Base-by-base conservation (phyloP, 805 yeast genomes). In the Torulaspora delbrueckii region DNA sequence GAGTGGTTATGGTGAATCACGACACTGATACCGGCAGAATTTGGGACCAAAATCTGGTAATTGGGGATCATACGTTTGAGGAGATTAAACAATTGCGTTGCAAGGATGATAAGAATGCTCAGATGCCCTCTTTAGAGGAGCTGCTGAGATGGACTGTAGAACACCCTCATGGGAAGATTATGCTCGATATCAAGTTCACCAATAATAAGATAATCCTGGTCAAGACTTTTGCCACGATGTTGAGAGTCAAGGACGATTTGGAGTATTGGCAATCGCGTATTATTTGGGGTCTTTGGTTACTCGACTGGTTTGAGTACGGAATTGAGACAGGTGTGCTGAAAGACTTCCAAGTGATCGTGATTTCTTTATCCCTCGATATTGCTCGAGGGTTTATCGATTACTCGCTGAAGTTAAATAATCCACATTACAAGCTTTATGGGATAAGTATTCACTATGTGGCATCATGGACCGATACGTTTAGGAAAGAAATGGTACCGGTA, bases 1-100 rank as follows among this genome's bases (percentile, higher is more conserved):
- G 77, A n/a, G 67, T 67, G 4, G 72, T 78, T 2, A 78, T 79
- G 14, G 66, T 79, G 40, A 74, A 75, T 50, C 85, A 79, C 53
- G 84, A 79, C 47, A 63, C 72, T 3, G 62, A 58, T 39, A 71
- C 82, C 0, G 74, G 72, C 4, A 69, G 84, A 43, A 68, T 72
- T 30, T 79, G 76, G 65, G 66, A 73, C 42, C 56, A 60, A 31
- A 59, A 72, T 31, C 46, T 58, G 35, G 57, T 55, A 6, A 73
- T 79, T 46, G 60, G 64, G 9, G 65, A 70, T 3, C 63, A 74
- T 1, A 42, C 60, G 46, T 41, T 69, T 53, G 60, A 45, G 38
- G 72, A 63, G 5, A 55, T 77, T 40, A 67, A 67, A 39, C 49
- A 60, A 36, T 56, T 78, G 44, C 56, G 54, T 19, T 53, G 58